A percentile compares a stretch with the other conserved stretches of the same genome.
Conservation (phyloP, 2,329 filamentous ascomycete genomes). For the Ophiostoma ips region DNA sequence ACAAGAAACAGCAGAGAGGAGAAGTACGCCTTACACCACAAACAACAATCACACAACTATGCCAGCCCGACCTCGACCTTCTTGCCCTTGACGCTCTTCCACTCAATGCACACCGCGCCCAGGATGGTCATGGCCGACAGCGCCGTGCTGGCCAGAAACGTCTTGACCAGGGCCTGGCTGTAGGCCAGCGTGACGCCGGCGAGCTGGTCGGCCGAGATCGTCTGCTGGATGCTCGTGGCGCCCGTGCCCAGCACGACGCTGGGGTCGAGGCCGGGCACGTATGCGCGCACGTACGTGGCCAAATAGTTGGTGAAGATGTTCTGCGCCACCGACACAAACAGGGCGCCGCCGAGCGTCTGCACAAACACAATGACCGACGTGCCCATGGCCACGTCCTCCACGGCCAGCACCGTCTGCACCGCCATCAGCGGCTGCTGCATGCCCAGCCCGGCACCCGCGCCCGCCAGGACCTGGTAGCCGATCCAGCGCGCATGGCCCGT, state of each 20-base stretch:
- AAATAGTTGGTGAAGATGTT: conserved; percentile 30
- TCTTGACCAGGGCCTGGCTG: conserved; percentile 19
- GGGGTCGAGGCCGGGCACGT: conserved; percentile 17
- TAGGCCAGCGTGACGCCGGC: conserved; percentile 17
- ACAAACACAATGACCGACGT: conserved; percentile 27
- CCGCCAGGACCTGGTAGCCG: conserved; percentile 26
- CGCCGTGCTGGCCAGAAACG: conserved; percentile 22
- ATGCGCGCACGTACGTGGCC: conserved; percentile 16
- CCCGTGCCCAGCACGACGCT: conserved; percentile 15
- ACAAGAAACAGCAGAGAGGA: not conserved
- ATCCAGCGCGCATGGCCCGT: conserved; percentile 34
- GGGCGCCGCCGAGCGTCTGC: conserved; percentile 19
- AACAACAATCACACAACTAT: not conserved
- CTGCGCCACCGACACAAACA: conserved; percentile 29
- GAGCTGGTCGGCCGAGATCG: conserved; percentile 11
- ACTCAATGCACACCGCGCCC: conserved; percentile 24
- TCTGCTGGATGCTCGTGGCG: conserved; percentile 14
- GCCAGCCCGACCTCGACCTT: conserved; percentile 4
- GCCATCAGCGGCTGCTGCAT: conserved; percentile 28
- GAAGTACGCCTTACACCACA: too few species aligned
- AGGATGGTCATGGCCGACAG: conserved; percentile 24
- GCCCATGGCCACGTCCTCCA: conserved; percentile 27
- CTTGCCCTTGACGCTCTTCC: conserved; percentile 30
- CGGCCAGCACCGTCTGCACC: conserved; percentile 26
- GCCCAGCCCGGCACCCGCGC: conserved; percentile 26